Evolutionary conservation across 176 grass and related monocot genomes (phyloP), one percentile per base, ranked within the genome.

Genomic region (Puccinellia tenuiflora): DNA sequence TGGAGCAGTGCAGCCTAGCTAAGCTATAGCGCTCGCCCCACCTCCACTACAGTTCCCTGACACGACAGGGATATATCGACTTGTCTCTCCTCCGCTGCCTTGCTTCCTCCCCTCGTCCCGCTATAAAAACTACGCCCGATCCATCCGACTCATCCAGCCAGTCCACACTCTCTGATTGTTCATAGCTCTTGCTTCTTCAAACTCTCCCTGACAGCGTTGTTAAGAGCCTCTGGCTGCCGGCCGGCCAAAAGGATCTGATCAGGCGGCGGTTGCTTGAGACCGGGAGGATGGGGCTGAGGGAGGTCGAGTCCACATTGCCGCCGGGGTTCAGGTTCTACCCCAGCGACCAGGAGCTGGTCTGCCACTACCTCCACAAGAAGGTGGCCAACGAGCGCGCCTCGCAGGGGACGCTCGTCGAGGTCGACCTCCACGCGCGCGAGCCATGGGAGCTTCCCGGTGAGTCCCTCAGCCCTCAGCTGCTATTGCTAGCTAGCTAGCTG

Each of bases 321-420:
- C 96, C 96, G 40, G 96, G 96, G 22, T 98, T 98, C 90, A 90
- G 96, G 82, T 98, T 98, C 91, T 95, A 92, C 73, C 96, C 96
- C 3, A 98, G 88, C 72, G 96, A 98, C 83, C 92, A 95, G 79
- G 96, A 98, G 89, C 79, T 98, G 16, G 96, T 98, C 35, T 98
- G 96, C 87, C 91, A 98, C 80, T 98, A 95, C 75, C 91, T 98
- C 67, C 81, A 88, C 91, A 95, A 93, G 89, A 98, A 98, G 92
- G 92, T 95, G n/a, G 24, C 67, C 81, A 88, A 90, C 79, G 85
- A 91, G 85, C 79, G 85, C 52, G 80, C 81, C 55, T 79, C 77
- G 5, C 90, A 88, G 68, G 92, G 88, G 22, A 98, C 92, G 24
- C 86, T 98, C 31, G 92, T 98, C 16, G 91, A 98, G 55, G 96